A percentile compares a stretch with the other conserved stretches of the same genome.
These are phyloP conservation scores for Fusarium foetens DNA, from an alignment of 2,329 filamentous ascomycete species.

Conservation along the genomic window DNA sequence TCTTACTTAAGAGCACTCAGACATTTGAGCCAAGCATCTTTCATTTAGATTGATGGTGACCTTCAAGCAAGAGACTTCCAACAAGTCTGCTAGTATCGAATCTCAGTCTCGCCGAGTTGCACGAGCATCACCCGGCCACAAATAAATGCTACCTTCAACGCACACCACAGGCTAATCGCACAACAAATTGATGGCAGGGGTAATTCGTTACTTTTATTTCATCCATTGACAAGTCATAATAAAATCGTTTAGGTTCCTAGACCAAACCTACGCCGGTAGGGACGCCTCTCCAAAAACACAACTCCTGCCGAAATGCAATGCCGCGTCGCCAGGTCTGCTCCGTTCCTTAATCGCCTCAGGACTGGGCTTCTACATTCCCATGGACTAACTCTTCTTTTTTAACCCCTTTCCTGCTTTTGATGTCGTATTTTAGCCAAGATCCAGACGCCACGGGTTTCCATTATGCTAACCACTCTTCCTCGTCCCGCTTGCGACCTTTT, in stretches of 20 bases:
- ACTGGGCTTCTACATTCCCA: constrained; percentile 17
- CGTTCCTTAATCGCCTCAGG: constrained; percentile 24
- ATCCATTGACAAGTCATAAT: constrained; percentile 32
- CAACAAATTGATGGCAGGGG: background rate
- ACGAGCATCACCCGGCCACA: background rate
- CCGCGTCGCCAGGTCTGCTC: constrained; percentile 33
- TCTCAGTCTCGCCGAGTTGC: background rate
- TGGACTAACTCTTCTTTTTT: constrained; percentile 33
- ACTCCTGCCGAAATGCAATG: constrained; percentile 47
- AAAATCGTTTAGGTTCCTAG: constrained; percentile 39
- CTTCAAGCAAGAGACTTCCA: background rate
- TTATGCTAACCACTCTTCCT: constrained; percentile 69
- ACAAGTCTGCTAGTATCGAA: background rate
- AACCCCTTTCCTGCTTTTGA: constrained; percentile 19
- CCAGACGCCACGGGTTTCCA: constrained; percentile 3
- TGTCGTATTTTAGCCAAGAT: constrained; percentile 20
- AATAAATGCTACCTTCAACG: background rate
- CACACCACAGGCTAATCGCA: background rate
- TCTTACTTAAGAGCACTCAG: background rate
- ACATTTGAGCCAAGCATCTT: background rate
- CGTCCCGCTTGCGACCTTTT: constrained; percentile 65
- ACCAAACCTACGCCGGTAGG: constrained; percentile 38
- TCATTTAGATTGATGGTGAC: background rate
- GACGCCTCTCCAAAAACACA: constrained; percentile 43
- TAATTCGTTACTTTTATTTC: constrained; percentile 38